These are phyloP conservation scores for Fusarium globosum DNA, from an alignment of 2,329 filamentous ascomycete species.

Conservation along the genomic window DNA sequence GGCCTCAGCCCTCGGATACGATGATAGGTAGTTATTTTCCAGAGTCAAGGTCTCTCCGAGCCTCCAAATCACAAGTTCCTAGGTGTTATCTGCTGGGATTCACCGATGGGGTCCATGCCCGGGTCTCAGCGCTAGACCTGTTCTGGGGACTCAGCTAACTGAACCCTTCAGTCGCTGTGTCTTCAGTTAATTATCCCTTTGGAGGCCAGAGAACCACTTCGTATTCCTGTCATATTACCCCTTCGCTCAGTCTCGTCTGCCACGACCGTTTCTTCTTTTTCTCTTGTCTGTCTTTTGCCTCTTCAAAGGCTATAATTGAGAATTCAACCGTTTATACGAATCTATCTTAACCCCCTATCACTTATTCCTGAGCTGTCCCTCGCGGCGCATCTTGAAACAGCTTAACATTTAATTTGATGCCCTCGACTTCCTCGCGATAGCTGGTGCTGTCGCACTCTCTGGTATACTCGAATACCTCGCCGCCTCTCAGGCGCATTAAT, in stretches of 20 bases:
- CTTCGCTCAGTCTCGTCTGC: slow-evolving; percentile 31
- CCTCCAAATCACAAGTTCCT: not conserved
- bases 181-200: slow-evolving; percentile 39
- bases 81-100: slow-evolving; percentile 4
- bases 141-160: slow-evolving; percentile 27
- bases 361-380: slow-evolving; percentile 10
- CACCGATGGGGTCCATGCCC: slow-evolving; percentile 8
- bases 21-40: not conserved
- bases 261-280: slow-evolving; percentile 24
- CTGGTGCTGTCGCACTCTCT: slow-evolving; percentile 32
- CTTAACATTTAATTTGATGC: slow-evolving; percentile 39
- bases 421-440: slow-evolving; percentile 36
- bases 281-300: slow-evolving; percentile 5
- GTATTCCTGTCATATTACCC: slow-evolving; percentile 40
- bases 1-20: not conserved
- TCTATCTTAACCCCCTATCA: not conserved
- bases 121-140: slow-evolving; percentile 32
- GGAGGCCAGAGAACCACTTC: slow-evolving; percentile 40
- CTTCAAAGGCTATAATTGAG: not conserved
- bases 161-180: slow-evolving; percentile 46
- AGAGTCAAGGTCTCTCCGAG: not conserved
- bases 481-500: slow-evolving; percentile 11
- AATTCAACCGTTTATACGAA: not conserved
- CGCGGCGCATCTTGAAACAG: slow-evolving; percentile 21
- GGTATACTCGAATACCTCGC: not conserved